These are phyloP conservation scores for Brettanomyces custersianus DNA, from an alignment of 805 yeast genomes.

Conservation along the genomic window DNA sequence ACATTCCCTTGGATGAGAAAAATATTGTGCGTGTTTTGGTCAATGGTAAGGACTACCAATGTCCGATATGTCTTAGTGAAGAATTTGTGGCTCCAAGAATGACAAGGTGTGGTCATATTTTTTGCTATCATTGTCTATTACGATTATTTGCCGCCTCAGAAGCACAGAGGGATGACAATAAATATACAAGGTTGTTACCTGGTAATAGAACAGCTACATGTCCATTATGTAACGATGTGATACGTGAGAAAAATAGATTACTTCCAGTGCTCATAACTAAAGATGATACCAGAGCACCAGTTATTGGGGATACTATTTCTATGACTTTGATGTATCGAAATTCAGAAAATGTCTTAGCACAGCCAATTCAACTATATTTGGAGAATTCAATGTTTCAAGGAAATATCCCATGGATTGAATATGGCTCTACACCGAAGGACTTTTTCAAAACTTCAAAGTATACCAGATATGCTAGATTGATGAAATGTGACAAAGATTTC, in stretches of 20 bases:
- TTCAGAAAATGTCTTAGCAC: conserved; percentile 22
- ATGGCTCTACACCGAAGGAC: conserved; percentile 16
- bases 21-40: conserved; percentile 66
- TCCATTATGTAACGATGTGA: conserved; percentile 64
- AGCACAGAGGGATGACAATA: conserved; percentile 19
- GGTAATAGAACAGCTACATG: conserved; percentile 30
- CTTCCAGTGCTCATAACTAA: conserved; percentile 58
- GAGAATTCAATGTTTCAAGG: conserved; percentile 21
- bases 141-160: conserved; percentile 52
- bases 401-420: conserved; percentile 48
- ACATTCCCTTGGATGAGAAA: conserved; percentile 53
- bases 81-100: conserved; percentile 87
- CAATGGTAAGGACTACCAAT: conserved; percentile 55
- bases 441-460: conserved; percentile 20
- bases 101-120: conserved; percentile 90
- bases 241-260: conserved; percentile 44
- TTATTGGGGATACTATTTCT: conserved; percentile 42
- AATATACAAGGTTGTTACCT: conserved; percentile 32
- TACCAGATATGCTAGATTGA: conserved; percentile 52
- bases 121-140: conserved; percentile 76
- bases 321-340: conserved; percentile 58
- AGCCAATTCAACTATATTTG: conserved; percentile 22
- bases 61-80: conserved; percentile 88
- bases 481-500: conserved; percentile 55
- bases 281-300: conserved; percentile 45